A percentile compares a stretch with the other conserved stretches of the same genome.
Evolutionary conservation across 108 stramenopile genomes (phyloP).

Genomic region (Bacterosira constricta): DNA sequence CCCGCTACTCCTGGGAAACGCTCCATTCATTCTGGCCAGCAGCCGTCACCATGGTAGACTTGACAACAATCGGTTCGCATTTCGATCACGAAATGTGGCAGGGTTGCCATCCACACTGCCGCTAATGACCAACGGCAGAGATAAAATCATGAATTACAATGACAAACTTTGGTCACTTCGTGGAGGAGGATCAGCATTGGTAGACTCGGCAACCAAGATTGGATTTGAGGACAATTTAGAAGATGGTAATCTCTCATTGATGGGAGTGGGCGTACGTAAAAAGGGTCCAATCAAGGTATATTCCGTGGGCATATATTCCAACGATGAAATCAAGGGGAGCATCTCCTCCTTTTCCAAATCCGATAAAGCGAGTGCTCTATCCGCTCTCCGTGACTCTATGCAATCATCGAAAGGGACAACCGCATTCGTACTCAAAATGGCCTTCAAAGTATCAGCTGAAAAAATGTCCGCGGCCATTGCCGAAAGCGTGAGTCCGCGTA

Average conservation of each 20-base stretch:
- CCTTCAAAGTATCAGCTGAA: slow-evolving; percentile 83
- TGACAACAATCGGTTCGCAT: not conserved
- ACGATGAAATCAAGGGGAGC: slow-evolving; percentile 44
- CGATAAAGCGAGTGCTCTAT: slow-evolving; percentile 51
- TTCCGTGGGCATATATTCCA: slow-evolving; percentile 77
- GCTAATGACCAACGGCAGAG: not conserved
- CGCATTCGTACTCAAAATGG: slow-evolving; percentile 68
- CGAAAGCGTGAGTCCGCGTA: slow-evolving; percentile 72
- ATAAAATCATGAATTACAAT: not conserved
- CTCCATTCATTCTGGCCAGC: not conserved
- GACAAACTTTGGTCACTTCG: not conserved
- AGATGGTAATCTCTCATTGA: slow-evolving; percentile 44
- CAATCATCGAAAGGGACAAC: slow-evolving; percentile 53
- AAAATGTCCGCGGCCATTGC: slow-evolving; percentile 86
- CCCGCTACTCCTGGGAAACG: not conserved
- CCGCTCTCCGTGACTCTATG: slow-evolving; percentile 55
- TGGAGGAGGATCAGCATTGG: slow-evolving; percentile 27
- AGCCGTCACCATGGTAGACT: not conserved
- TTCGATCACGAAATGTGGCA: slow-evolving; percentile 13
- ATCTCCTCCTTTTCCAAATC: slow-evolving; percentile 53
- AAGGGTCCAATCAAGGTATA: slow-evolving; percentile 88
- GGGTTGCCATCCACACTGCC: slow-evolving; percentile 10
- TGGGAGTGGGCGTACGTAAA: slow-evolving; percentile 77
- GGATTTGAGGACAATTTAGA: slow-evolving; percentile 46
- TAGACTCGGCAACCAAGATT: slow-evolving; percentile 72